Base-by-base conservation (phyloP, 768 basidiomycete genomes). In the Rhizopogon vulgaris region DNA sequence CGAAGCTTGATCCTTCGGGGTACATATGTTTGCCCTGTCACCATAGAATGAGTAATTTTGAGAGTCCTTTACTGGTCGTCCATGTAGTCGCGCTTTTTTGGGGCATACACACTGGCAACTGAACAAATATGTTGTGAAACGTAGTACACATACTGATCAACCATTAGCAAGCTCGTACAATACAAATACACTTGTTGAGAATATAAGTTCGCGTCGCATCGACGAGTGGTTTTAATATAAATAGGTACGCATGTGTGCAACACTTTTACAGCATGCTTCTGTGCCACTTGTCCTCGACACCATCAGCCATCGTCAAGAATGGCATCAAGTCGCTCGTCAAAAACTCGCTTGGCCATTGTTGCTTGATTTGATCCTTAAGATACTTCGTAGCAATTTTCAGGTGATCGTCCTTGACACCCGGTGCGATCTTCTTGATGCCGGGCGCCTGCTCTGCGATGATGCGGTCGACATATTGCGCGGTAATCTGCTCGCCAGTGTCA, bases 281-380 rank as follows among this genome's bases (percentile, higher is more conserved):
- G 58, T 82, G 78, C 75, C 76, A 82, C 63, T 75, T 76, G 34
- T 77, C 68, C 54, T 85, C 81, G 40, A 85, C 85, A 17, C 90
- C 89, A 68, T 92, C 90, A 51, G 79, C 77, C 32, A 76, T 70
- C 3, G 87, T 87, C 60, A 97, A 71, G 67, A 90, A 86, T 24
- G 82, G 77, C 90, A 94, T 94, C 71, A 98, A 72, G 65, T 98
- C 95, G 62, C 83, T 89, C 40, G 95, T 98, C 75, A 98, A 80
- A 69, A 98, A 98, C 67, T 97, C 95, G 72, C 89, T 91, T 24
- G 94, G 87, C 87, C 90, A 92, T 58, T 80, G 74, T 66, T 78
- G 78, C 66, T 82, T 79, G 51, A 95, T 76, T 73, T 97, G 92
- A 6, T 73, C 72, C 70, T 85, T 85, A 70, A 96, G 67, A 65